These are phyloP conservation scores for Dactylellina drechsleri DNA, from an alignment of 2,329 filamentous ascomycete species.

Conservation along the genomic window DNA sequence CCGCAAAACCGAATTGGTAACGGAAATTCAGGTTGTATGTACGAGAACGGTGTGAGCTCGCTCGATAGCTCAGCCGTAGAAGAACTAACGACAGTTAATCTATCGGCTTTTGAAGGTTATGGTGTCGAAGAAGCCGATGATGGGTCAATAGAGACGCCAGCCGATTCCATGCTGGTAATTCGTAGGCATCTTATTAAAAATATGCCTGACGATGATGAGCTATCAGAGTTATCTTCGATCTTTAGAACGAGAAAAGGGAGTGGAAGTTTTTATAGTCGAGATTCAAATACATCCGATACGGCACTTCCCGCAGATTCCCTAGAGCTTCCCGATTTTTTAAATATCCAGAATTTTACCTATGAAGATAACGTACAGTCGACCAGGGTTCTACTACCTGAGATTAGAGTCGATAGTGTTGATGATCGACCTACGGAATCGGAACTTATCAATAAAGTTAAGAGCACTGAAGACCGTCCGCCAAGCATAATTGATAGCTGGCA, in stretches of 20 bases:
- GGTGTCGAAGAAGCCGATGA: background rate
- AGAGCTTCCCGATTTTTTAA: no score
- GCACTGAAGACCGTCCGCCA: background rate
- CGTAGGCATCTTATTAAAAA: background rate
- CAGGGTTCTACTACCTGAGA: background rate
- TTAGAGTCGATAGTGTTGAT: conserved; percentile 19
- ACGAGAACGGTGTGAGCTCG: background rate
- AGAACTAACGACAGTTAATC: background rate
- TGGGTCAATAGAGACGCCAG: background rate
- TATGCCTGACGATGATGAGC: conserved; percentile 12
- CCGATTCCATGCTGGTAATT: conserved; percentile 15
- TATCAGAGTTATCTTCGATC: background rate
- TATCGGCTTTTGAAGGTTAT: conserved; percentile 9
- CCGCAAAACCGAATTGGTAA: background rate
- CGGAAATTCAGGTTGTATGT: no score
- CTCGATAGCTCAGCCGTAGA: background rate
- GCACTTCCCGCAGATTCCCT: no score
- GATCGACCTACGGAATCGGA: background rate
- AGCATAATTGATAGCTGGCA: conserved; percentile 7
- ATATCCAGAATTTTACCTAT: no score
- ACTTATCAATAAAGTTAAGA: background rate
- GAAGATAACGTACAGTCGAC: no score
- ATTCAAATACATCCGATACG: no score
- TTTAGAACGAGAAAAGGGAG: background rate
- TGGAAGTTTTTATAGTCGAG: no score